A percentile compares a stretch with the other conserved stretches of the same genome.
phyloP scores from a whole-genome alignment of 2,329 filamentous ascomycete genomes.

The Aspergillus carbonarius region DNA sequence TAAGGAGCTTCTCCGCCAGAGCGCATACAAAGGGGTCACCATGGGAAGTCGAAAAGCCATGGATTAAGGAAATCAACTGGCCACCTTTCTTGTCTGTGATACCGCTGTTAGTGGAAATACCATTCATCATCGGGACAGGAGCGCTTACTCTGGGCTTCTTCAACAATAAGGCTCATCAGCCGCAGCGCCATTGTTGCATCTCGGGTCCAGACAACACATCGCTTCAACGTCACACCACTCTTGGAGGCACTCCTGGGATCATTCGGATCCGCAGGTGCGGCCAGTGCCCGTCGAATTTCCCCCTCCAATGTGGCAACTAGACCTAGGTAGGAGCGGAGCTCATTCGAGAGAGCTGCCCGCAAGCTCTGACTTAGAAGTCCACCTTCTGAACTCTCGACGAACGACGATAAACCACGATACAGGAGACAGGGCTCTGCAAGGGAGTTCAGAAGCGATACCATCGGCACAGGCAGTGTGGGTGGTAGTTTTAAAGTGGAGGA shows the following conservation, averaged over 20 bases:
- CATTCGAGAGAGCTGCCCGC: constrained; percentile 77
- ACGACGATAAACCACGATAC: constrained; percentile 76
- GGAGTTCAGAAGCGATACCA: constrained; percentile 83
- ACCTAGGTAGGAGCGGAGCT: constrained; percentile 85
- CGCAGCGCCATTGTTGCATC: constrained; percentile 95
- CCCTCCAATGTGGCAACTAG: constrained; percentile 89
- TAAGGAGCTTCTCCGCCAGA: constrained; percentile 85
- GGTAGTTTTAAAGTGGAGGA: constrained; percentile 73
- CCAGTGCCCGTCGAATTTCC: constrained; percentile 81
- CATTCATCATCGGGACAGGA: background rate
- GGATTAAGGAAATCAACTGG: constrained; percentile 88
- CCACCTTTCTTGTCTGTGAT: constrained; percentile 69
- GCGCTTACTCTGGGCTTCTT: constrained; percentile 72
- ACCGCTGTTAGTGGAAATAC: constrained; percentile 8
- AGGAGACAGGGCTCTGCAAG: constrained; percentile 92
- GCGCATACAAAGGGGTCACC: constrained; percentile 92
- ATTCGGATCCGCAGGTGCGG: constrained; percentile 59
- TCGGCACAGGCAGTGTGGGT: constrained; percentile 72
- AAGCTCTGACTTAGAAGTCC: constrained; percentile 91
- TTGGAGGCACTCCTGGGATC: constrained; percentile 73
- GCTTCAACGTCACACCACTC: constrained; percentile 87
- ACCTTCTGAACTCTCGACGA: constrained; percentile 76
- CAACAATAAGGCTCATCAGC: constrained; percentile 89
- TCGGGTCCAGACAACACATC: constrained; percentile 95
- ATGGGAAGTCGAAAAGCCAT: constrained; percentile 88